phyloP scores from a whole-genome alignment of 345 rosid genomes.

The Balakata baccata region DNA sequence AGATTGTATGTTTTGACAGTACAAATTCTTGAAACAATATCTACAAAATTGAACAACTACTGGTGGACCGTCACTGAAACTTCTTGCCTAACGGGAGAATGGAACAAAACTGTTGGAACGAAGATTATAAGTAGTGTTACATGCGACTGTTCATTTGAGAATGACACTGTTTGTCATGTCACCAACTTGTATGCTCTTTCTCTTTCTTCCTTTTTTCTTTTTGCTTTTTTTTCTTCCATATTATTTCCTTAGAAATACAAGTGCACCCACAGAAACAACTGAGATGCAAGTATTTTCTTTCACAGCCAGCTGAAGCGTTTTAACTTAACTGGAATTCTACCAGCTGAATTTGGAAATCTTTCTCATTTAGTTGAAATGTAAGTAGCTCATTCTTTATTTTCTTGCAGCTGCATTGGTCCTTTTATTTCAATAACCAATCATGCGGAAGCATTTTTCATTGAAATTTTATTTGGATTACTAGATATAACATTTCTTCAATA shows the following conservation, averaged over 20 bases:
- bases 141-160: slow-evolving; percentile 23
- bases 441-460: not conserved
- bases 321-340: slow-evolving; percentile 46
- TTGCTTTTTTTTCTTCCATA: not conserved
- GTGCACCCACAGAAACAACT: not conserved
- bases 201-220: not conserved
- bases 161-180: not conserved
- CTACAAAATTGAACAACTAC: not conserved
- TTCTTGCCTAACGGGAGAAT: slow-evolving; percentile 44
- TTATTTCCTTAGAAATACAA: not conserved
- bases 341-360: slow-evolving; percentile 5
- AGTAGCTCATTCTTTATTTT: not conserved
- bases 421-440: too few species aligned
- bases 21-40: not conserved
- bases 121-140: slow-evolving; percentile 28
- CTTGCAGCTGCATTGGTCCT: not conserved
- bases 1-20: not conserved
- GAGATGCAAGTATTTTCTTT: not conserved
- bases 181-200: not conserved
- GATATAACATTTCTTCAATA: not conserved
- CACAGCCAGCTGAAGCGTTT: slow-evolving; percentile 51
- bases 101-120: slow-evolving; percentile 16
- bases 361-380: not conserved
- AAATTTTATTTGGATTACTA: not conserved
- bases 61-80: not conserved